Base-by-base conservation (phyloP, 768 basidiomycete species). In the Phlebiopsis gigantea region DNA sequence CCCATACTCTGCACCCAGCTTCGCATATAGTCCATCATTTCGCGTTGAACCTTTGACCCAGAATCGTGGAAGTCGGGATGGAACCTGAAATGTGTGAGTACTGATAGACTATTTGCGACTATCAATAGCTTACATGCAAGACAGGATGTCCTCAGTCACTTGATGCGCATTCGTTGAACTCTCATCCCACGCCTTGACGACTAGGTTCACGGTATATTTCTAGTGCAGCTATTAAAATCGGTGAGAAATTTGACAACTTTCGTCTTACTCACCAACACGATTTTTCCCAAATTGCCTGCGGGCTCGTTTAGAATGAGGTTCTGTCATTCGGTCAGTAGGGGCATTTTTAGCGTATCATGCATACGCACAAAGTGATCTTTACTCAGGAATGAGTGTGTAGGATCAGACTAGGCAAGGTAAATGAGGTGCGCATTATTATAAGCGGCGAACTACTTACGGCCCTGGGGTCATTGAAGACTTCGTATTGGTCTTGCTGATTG, bases 371-470 rank as follows among this genome's bases (percentile, higher is more conserved):
- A 92, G 64, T 93, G 90, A 66, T 93, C 90, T 72, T 93, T 93
- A 67, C 88, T 90, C 69, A 93, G 70, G 76, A 90, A 90, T 2
- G 89, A 92, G 67, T 93, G 90, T 2, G 90, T 94, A 2, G 91
- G 91, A 66, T 94, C 91, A 30, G 85, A 88, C 84, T 90, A 62
- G 45, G 9, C n/a, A 14, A 12, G 10, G 24, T 19, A 10, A 53
- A 29, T 21, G 4, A 25, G 14, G 5, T 17, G 6, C 52, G 12
- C 15, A 5, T 25, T 1, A 29, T 28, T 6, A 15, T 17, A 14
- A 25, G 25, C 42, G 46, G 17, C 50, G 21, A 63, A 57, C 5
- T 57, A 77, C 77, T 66, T 62, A 88, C 87, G 14, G 90, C 87
- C 57, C 80, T 73, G 1, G 89, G 86, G 68, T 93, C 85, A 59